phyloP scores from a whole-genome alignment of 495 filamentous ascomycete genomes.

The Penicillium cataractarum region DNA sequence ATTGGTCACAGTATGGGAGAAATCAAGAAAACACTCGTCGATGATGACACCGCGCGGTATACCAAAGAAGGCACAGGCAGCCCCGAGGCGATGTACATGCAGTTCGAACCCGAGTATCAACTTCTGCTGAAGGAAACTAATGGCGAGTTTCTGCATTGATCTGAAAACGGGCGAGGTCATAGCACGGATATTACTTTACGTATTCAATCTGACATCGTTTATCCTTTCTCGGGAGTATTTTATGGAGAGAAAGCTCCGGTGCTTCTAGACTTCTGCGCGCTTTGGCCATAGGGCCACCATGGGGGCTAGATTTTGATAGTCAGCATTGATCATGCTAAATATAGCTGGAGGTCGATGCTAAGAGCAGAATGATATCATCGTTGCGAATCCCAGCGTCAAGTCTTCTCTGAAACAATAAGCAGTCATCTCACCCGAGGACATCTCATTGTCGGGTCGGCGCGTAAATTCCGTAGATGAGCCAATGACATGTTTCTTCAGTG shows the following conservation, averaged over 20 bases:
- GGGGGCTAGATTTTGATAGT: not conserved
- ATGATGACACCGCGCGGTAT: not conserved
- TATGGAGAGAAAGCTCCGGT: not conserved
- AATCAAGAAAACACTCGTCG: not conserved
- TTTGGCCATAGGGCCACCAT: not conserved
- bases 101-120: constrained; percentile 20
- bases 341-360: not conserved
- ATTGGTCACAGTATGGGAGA: not conserved
- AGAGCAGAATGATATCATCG: constrained; percentile 1
- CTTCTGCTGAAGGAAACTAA: constrained; percentile 17
- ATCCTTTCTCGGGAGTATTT: not conserved
- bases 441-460: not conserved
- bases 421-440: not conserved
- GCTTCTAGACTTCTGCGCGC: not conserved
- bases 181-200: not conserved
- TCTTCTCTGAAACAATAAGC: constrained; percentile 1
- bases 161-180: not conserved
- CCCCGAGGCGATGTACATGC: constrained; percentile 27
- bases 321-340: not conserved
- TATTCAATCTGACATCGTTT: not conserved
- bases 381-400: not conserved
- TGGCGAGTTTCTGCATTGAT: constrained; percentile 22
- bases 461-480: constrained; percentile 3
- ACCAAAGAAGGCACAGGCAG: constrained; percentile 15
- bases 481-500: constrained; percentile 1